phyloP scores from a whole-genome alignment of 768 basidiomycete genomes.

The Lyophyllum decastes region DNA sequence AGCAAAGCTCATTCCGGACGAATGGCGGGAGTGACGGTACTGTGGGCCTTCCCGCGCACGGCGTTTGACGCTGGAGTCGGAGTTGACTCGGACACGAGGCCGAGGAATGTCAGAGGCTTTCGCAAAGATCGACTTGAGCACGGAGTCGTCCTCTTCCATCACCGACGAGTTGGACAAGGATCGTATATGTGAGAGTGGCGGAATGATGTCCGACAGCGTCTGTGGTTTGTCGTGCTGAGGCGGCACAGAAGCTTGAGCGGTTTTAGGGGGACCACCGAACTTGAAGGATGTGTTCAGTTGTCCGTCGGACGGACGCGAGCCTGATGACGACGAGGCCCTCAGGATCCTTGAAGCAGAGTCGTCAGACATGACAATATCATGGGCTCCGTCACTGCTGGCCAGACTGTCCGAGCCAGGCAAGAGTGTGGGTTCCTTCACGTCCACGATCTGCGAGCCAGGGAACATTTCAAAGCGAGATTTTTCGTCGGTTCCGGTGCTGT shows the following conservation, averaged over 20 bases:
- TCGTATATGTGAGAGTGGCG: slow-evolving; percentile 55
- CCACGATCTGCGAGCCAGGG: slow-evolving; percentile 30
- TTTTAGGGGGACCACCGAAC: slow-evolving; percentile 59
- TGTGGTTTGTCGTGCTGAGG: slow-evolving; percentile 35
- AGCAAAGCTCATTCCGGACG: slow-evolving; percentile 64
- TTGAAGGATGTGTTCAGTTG: slow-evolving; percentile 72
- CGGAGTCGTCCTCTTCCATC: slow-evolving; percentile 49
- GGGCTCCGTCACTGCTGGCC: slow-evolving; percentile 31
- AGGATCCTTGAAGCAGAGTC: slow-evolving; percentile 13
- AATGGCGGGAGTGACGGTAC: slow-evolving; percentile 38
- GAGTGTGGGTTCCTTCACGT: slow-evolving; percentile 37
- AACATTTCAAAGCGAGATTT: slow-evolving; percentile 24
- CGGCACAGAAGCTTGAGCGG: slow-evolving; percentile 19
- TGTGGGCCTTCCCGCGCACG: slow-evolving; percentile 21
- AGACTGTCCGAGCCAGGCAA: slow-evolving; percentile 39
- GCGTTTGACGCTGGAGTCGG: slow-evolving; percentile 43
- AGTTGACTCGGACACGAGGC: slow-evolving; percentile 36
- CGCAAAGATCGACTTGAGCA: slow-evolving; percentile 57
- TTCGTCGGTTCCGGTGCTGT: slow-evolving; percentile 10
- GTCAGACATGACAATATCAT: slow-evolving; percentile 21
- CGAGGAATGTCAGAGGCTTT: slow-evolving; percentile 43
- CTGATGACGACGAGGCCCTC: slow-evolving; percentile 30
- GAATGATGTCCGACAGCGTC: slow-evolving; percentile 78
- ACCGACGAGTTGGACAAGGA: slow-evolving; percentile 47
- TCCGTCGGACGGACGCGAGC: slow-evolving; percentile 58